Evolutionary conservation across 2,329 filamentous ascomycete genomes (phyloP).

Genomic region (Sarocladium kiliense): DNA sequence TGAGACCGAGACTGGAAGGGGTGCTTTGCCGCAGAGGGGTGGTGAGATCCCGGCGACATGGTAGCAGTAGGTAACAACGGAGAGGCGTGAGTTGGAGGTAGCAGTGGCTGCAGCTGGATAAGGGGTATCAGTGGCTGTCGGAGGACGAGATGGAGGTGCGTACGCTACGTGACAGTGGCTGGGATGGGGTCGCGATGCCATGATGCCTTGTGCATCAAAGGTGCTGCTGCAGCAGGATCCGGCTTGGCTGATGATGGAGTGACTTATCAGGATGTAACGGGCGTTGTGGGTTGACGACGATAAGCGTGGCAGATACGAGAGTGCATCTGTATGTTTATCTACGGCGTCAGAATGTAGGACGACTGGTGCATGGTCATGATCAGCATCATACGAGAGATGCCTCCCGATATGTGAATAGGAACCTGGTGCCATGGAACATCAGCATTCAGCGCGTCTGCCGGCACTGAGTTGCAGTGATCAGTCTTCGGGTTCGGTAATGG

Average conservation of each 20-base stretch:
- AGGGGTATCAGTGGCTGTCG: background rate
- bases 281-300: background rate
- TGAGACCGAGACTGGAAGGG: background rate
- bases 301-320: background rate
- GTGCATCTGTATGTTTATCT: background rate
- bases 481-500: background rate
- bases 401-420: background rate
- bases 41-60: background rate
- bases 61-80: conserved; percentile 1
- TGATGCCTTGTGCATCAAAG: too few relatives aligned
- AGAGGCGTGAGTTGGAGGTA: background rate
- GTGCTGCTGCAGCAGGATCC: background rate
- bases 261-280: background rate
- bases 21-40: background rate
- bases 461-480: too few relatives aligned
- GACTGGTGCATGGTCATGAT: too few relatives aligned
- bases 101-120: conserved; percentile 1
- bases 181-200: background rate
- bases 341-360: too few relatives aligned
- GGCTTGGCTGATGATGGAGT: background rate
- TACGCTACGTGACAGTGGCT: conserved; percentile 4
- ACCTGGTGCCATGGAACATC: too few relatives aligned
- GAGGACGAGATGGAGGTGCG: background rate
- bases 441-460: too few relatives aligned
- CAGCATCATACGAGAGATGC: background rate